These are phyloP conservation scores for Bipolaris cookei DNA, from an alignment of 2,329 filamentous ascomycete species.

Conservation along the genomic window DNA sequence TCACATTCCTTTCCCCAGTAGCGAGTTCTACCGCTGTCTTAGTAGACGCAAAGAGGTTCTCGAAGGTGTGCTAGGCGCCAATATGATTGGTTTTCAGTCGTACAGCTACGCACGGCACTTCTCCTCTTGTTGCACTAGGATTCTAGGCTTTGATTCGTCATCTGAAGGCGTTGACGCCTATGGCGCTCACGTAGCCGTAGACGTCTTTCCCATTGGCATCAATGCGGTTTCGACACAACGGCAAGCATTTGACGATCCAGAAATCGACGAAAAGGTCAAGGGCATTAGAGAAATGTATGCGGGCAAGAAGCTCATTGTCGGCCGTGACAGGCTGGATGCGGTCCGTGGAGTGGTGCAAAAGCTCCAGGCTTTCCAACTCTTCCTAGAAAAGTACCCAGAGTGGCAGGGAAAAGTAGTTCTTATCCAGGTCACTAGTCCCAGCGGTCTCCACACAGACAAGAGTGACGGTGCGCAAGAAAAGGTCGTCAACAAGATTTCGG, in stretches of 20 bases:
- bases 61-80: slow-evolving; percentile 86
- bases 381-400: slow-evolving; percentile 87
- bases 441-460: slow-evolving; percentile 74
- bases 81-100: slow-evolving; percentile 94
- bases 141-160: slow-evolving; percentile 88
- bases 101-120: slow-evolving; percentile 96
- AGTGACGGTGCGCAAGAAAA: slow-evolving; percentile 77
- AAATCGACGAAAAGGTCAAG: slow-evolving; percentile 73
- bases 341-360: slow-evolving; percentile 95
- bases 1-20: slow-evolving; percentile 93
- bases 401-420: slow-evolving; percentile 92
- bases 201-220: slow-evolving; percentile 94
- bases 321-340: slow-evolving; percentile 90
- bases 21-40: slow-evolving; percentile 90
- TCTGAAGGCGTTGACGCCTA: slow-evolving; percentile 86
- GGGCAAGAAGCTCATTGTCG: slow-evolving; percentile 95
- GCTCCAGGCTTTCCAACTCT: slow-evolving; percentile 89
- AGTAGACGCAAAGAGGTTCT: slow-evolving; percentile 88
- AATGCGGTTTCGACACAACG: slow-evolving; percentile 81
- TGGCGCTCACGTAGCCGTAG: slow-evolving; percentile 85
- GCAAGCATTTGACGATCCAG: slow-evolving; percentile 72
- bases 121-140: slow-evolving; percentile 88
- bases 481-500: slow-evolving; percentile 86
- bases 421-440: slow-evolving; percentile 93
- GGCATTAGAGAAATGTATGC: slow-evolving; percentile 77